phyloP scores from a whole-genome alignment of 495 filamentous ascomycete genomes.

The Bacidia rubella region DNA sequence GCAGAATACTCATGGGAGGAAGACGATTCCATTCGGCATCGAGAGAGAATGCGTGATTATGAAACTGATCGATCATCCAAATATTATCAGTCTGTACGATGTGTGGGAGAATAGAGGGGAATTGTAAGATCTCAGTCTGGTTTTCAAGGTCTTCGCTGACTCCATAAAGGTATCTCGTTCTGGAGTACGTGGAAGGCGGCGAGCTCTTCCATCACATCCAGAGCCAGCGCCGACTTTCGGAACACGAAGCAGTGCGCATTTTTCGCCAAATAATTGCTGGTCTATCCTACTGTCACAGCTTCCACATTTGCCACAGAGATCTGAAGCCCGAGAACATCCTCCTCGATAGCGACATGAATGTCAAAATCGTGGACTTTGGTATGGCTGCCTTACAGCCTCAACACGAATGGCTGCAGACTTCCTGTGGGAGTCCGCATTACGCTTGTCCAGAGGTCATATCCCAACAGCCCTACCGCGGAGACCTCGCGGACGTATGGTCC shows the following conservation, averaged over 20 bases:
- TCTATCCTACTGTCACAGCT: conserved; percentile 78
- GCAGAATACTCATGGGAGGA: conserved; percentile 33
- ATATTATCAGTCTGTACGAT: conserved; percentile 83
- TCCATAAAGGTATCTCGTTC: conserved; percentile 66
- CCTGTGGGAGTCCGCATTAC: conserved; percentile 94
- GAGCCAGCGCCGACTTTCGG: conserved; percentile 48
- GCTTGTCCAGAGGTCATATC: conserved; percentile 82
- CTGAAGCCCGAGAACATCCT: conserved; percentile 97
- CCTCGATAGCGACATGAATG: conserved; percentile 50
- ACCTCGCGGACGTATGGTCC: conserved; percentile 84
- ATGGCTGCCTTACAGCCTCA: conserved; percentile 89
- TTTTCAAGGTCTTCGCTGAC: conserved; percentile 9
- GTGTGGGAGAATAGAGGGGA: conserved; percentile 93
- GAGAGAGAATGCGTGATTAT: conserved; percentile 92
- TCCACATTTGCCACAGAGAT: conserved; percentile 91
- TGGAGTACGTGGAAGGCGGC: conserved; percentile 87
- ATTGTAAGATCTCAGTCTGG: conserved; percentile 46
- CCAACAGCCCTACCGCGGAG: conserved; percentile 60
- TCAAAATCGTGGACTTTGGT: conserved; percentile 94
- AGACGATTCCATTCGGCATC: conserved; percentile 68
- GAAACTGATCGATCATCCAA: conserved; percentile 86
- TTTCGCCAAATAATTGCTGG: conserved; percentile 92
- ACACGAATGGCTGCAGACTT: conserved; percentile 61
- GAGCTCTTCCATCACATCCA: conserved; percentile 80
- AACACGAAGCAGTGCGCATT: conserved; percentile 66